phyloP scores from a whole-genome alignment of 768 basidiomycete species.

The Tulasnella sp. region DNA sequence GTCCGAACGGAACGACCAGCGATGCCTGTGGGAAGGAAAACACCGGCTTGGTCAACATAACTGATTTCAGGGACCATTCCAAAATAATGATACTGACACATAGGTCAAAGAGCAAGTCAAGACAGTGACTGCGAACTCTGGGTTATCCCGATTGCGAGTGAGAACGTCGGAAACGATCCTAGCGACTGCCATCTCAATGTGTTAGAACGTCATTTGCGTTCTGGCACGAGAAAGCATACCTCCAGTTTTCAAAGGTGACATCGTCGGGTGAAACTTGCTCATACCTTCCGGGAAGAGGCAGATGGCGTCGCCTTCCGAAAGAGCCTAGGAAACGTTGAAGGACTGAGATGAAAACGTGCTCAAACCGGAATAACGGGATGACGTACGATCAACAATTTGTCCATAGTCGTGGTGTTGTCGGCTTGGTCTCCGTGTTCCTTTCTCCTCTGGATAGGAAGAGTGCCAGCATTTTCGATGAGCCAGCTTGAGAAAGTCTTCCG shows the following conservation, averaged over 20 bases:
- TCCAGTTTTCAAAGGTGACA: slow-evolving; percentile 84
- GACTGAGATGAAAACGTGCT: slow-evolving; percentile 19
- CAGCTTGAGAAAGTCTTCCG: slow-evolving; percentile 80
- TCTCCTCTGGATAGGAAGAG: slow-evolving; percentile 73
- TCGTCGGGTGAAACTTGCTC: slow-evolving; percentile 80
- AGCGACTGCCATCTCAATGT: slow-evolving; percentile 51
- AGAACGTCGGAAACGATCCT: slow-evolving; percentile 76
- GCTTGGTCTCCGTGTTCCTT: slow-evolving; percentile 58
- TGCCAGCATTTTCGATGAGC: slow-evolving; percentile 85
- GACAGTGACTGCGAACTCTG: slow-evolving; percentile 67
- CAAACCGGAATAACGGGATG: background rate
- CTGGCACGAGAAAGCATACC: slow-evolving; percentile 43
- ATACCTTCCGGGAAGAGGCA: slow-evolving; percentile 85
- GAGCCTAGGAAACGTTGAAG: slow-evolving; percentile 47
- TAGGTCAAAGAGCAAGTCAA: slow-evolving; percentile 80
- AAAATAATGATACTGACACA: slow-evolving; percentile 48
- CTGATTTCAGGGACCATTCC: background rate
- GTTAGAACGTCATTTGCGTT: background rate
- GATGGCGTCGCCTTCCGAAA: slow-evolving; percentile 72
- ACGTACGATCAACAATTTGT: slow-evolving; percentile 59
- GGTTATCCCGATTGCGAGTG: slow-evolving; percentile 60
- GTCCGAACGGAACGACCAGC: slow-evolving; percentile 83
- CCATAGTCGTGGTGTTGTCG: slow-evolving; percentile 70
- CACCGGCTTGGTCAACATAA: slow-evolving; percentile 21
- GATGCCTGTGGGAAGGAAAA: slow-evolving; percentile 51